phyloP scores from a whole-genome alignment of 345 rosid species.

The Brassica napus region Da-Ae NC_063442.1:39984001-39984500 shows the following conservation, averaged over 20 bases:
- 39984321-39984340: neutral
- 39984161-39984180: constrained; percentile 33
- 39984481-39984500: neutral
- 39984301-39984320: constrained; percentile 18
- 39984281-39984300: constrained; percentile 36
- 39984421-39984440: constrained; percentile 84
- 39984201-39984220: constrained; percentile 25
- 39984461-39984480: neutral
- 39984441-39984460: constrained; percentile 45
- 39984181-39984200: constrained; percentile 31
- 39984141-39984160: constrained; percentile 27
- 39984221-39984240: constrained; percentile 24
- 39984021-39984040: constrained; percentile 21
- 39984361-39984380: constrained; percentile 81
- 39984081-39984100: constrained; percentile 26
- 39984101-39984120: constrained; percentile 34
- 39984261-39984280: constrained; percentile 41
- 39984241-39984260: constrained; percentile 45
- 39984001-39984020: neutral
- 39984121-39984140: constrained; percentile 13
- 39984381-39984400: constrained; percentile 74
- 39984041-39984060: constrained; percentile 21
- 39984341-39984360: too few species aligned
- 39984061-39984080: constrained; percentile 11
- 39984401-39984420: constrained; percentile 90